These are phyloP conservation scores for Drechslera avenae DNA, from an alignment of 2,329 filamentous ascomycete species.

Conservation along the genomic window DNA sequence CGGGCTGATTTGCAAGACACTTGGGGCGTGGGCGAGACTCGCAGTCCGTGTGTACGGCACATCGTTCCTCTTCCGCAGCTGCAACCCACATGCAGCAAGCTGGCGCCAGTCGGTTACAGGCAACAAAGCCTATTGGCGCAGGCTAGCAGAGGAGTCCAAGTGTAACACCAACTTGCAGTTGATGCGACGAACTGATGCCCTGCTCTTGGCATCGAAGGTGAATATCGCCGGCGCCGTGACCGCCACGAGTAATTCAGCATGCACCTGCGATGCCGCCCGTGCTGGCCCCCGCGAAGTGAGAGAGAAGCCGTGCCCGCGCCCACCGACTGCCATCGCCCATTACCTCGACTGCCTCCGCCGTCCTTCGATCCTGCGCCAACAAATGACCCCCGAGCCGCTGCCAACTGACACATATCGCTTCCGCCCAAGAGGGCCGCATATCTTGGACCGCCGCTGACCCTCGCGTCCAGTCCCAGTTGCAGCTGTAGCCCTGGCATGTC, in stretches of 20 bases:
- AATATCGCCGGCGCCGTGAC: slow-evolving; percentile 25
- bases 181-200: slow-evolving; percentile 20
- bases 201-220: slow-evolving; percentile 18
- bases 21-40: background rate
- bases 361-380: slow-evolving; percentile 18
- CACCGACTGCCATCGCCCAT: slow-evolving; percentile 1
- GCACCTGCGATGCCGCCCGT: slow-evolving; percentile 25
- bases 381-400: slow-evolving; percentile 34
- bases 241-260: slow-evolving; percentile 35
- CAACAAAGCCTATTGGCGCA: slow-evolving; percentile 8
- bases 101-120: slow-evolving; percentile 4
- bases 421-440: slow-evolving; percentile 35
- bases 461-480: slow-evolving; percentile 6
- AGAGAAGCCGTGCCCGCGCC: slow-evolving; percentile 24
- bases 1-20: background rate
- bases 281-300: slow-evolving; percentile 17
- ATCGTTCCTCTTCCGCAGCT: background rate
- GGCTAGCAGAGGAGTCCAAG: background rate
- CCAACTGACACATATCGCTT: slow-evolving; percentile 25
- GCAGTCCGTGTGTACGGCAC: background rate
- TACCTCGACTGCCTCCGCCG: background rate
- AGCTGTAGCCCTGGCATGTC: slow-evolving; percentile 29
- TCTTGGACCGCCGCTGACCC: slow-evolving; percentile 26
- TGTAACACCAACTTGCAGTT: slow-evolving; percentile 14
- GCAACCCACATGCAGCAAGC: background rate